Evolutionary conservation across 176 grass and related monocot genomes (phyloP).

Genomic region (Triticum aestivum): IWGSC_CS_RefSeq_v2.1 NC_057811.1:408425651-408426150

Average conservation of each 20-base stretch:
- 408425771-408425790: not conserved
- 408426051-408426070: constrained; percentile 40
- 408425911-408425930: constrained; percentile 62
- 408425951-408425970: constrained; percentile 75
- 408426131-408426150: constrained; percentile 34
- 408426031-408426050: constrained; percentile 64
- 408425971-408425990: constrained; percentile 76
- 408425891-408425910: constrained; percentile 64
- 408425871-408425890: constrained; percentile 23
- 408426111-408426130: constrained; percentile 67
- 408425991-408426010: constrained; percentile 62
- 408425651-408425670: not conserved
- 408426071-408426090: constrained; percentile 38
- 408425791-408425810: constrained; percentile 12
- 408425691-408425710: not conserved
- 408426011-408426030: constrained; percentile 56
- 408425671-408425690: not conserved
- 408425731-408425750: not conserved
- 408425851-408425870: constrained; percentile 42
- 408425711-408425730: not conserved
- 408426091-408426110: constrained; percentile 52
- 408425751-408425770: not conserved
- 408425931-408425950: constrained; percentile 68
- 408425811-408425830: not conserved
- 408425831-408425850: constrained; percentile 86